Conservation (phyloP, 768 basidiomycete genomes). For the Mrakia frigida region DNA sequence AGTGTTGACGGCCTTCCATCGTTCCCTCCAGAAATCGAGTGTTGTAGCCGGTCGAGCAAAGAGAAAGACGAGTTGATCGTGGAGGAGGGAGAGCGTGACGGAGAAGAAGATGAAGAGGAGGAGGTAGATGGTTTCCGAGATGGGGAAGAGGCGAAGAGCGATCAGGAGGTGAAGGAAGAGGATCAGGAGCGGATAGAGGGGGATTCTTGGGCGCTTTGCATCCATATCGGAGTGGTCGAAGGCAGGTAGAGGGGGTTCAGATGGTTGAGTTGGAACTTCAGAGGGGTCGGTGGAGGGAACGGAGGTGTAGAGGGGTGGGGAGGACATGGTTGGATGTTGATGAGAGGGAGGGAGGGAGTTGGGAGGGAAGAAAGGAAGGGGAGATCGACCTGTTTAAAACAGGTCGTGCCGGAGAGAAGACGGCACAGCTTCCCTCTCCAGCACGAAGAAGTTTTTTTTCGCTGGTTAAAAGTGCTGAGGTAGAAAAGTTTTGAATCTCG, state of each 20-base stretch:
- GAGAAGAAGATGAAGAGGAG: not conserved
- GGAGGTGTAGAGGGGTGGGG: not conserved
- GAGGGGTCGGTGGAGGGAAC: not conserved
- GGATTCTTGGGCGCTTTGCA: too few species aligned
- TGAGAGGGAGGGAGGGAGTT: not conserved
- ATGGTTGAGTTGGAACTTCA: not conserved
- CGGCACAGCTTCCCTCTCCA: not conserved
- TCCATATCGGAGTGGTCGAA: too few species aligned
- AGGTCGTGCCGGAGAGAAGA: not conserved
- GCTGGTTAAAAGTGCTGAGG: too few species aligned
- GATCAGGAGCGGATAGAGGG: not conserved
- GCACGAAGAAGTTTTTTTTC: too few species aligned
- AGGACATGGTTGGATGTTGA: not conserved
- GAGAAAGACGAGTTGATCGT: not conserved
- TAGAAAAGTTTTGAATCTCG: too few species aligned
- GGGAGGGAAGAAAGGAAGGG: not conserved
- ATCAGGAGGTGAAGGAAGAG: not conserved
- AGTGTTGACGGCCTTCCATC: not conserved
- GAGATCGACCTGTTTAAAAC: not conserved
- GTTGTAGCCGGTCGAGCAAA: not conserved
- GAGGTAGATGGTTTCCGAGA: not conserved
- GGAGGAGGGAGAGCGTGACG: not conserved
- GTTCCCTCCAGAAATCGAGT: not conserved
- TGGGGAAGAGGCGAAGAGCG: not conserved
- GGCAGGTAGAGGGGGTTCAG: not conserved